Base-by-base conservation (phyloP, 345 rosid genomes). In the Boechera divaricarpa region DNA sequence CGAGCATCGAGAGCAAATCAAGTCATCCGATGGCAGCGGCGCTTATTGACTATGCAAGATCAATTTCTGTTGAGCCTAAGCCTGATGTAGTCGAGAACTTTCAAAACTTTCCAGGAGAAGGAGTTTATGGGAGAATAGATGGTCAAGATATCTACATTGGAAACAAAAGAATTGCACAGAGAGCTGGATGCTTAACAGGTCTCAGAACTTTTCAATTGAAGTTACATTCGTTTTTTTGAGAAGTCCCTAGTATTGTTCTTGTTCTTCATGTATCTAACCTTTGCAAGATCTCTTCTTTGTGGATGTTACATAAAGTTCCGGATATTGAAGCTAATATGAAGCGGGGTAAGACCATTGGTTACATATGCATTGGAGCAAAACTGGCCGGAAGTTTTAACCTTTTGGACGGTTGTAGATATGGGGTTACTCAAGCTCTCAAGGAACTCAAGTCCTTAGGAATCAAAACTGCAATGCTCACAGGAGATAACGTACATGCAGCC, bases 1-100 rank as follows among this genome's bases (percentile, higher is more conserved):
- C 98, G 15, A 90, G 97, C 86, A 86, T 94, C 7, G 97, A 94
- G 83, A 87, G 90, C 60, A 92, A 90, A 70, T 92, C 98, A 12
- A 87, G 93, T 72, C 98, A 94, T 82, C 98, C 98, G 9, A 86
- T 94, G 93, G 97, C 98, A 33, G 79, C 84, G 1, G 80, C 95
- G 2, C 82, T 94, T 31, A 85, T 92, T 26, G 90, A 83, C 18
- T 81, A 88, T 55, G 98, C 82, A 32, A 83, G 82, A 81, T 82
- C 84, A 0, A 39, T 36, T 36, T 87, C 87, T 18, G 26, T 92
- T 3, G 88, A 87, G 83, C 90, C 98, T 24, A 84, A 78, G 54
- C 93, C 98, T 7, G 93, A 87, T 32, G 33, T 57, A 2, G 96
- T 94, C 0, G 81, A 74, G 67, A 82, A 89, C 11, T 94, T 78